Conservation (phyloP, 768 basidiomycete species). For the Suillus discolor region DNA sequence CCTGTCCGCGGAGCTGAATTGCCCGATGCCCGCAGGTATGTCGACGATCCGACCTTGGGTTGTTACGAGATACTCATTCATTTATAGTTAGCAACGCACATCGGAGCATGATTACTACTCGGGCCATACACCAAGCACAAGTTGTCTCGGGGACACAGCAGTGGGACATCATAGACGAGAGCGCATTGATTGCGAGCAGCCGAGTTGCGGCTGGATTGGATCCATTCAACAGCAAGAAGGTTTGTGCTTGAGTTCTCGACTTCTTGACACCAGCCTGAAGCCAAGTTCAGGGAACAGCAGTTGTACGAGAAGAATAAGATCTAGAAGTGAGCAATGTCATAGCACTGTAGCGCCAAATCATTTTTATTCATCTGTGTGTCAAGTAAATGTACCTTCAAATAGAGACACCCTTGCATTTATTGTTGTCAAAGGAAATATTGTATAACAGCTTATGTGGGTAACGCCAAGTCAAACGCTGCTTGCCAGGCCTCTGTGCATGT, state of each 20-base stretch:
- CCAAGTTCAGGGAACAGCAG: slow-evolving; percentile 19
- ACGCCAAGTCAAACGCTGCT: too few species aligned
- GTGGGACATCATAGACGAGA: slow-evolving; percentile 79
- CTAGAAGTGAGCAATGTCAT: neutral
- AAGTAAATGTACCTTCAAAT: neutral
- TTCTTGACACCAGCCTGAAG: neutral
- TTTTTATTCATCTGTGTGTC: too few species aligned
- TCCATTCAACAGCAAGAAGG: slow-evolving; percentile 40
- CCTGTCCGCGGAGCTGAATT: slow-evolving; percentile 63
- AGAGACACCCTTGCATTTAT: neutral
- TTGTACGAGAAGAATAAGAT: slow-evolving; percentile 27
- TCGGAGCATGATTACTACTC: slow-evolving; percentile 77
- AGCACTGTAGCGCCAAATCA: neutral
- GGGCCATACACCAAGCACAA: slow-evolving; percentile 63
- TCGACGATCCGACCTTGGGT: neutral
- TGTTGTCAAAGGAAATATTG: too few species aligned
- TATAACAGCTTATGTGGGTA: too few species aligned
- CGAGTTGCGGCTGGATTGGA: slow-evolving; percentile 74
- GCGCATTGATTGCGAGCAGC: slow-evolving; percentile 74
- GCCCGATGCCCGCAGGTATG: slow-evolving; percentile 60
- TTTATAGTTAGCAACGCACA: slow-evolving; percentile 62
- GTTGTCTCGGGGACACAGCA: slow-evolving; percentile 46
- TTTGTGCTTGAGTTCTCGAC: slow-evolving; percentile 15
- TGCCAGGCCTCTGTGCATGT: too few species aligned
- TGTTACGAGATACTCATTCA: neutral